These are phyloP conservation scores for Macrophomina phaseolina DNA, from an alignment of 2,329 filamentous ascomycete genomes.

Conservation along the genomic window DNA sequence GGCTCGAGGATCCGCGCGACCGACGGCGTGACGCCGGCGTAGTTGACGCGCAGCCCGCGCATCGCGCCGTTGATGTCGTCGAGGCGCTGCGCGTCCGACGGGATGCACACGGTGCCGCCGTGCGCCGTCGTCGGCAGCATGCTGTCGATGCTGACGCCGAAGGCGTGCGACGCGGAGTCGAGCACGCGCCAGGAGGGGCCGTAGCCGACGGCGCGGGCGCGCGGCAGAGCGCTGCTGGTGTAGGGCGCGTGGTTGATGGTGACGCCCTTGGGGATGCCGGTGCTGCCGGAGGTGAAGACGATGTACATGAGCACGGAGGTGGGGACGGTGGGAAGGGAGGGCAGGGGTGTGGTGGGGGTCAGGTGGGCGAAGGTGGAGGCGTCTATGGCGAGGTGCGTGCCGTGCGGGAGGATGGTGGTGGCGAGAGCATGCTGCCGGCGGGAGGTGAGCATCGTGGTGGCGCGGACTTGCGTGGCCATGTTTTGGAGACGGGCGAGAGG, in stretches of 20 bases:
- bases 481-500: constrained; percentile 16
- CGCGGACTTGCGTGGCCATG: constrained; percentile 7
- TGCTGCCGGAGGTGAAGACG: constrained; percentile 32
- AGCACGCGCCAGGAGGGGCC: constrained; percentile 34
- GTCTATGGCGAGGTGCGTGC: constrained; percentile 30
- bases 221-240: constrained; percentile 42
- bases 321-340: no score
- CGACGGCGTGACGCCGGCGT: constrained; percentile 62
- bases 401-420: constrained; percentile 38
- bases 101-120: constrained; percentile 66
- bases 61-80: constrained; percentile 59
- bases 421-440: constrained; percentile 34
- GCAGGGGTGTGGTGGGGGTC: no score
- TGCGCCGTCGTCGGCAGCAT: constrained; percentile 47
- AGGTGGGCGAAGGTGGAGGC: not conserved
- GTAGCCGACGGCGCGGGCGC: constrained; percentile 41
- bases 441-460: constrained; percentile 9
- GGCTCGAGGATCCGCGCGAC: constrained; percentile 56
- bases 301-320: constrained; percentile 44
- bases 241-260: constrained; percentile 31
- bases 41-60: constrained; percentile 58
- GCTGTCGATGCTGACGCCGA: constrained; percentile 41
- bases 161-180: constrained; percentile 34
- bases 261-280: constrained; percentile 34
- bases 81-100: constrained; percentile 58